Conservation (phyloP, 176 grass and related monocot species). For the Eleusine coracana region DNA sequence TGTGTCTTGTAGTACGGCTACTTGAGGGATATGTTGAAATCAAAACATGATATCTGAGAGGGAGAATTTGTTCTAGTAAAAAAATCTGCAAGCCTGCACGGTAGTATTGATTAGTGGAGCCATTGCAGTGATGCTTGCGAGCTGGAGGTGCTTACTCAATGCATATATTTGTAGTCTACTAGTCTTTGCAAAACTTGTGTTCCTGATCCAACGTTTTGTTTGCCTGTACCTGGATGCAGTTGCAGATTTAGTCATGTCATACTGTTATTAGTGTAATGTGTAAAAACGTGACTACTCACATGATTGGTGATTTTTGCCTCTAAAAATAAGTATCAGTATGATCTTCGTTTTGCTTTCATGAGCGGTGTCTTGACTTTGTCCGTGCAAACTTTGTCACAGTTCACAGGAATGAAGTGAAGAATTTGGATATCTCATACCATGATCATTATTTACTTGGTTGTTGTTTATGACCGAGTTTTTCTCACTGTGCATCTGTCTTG, state of each 20-base stretch:
- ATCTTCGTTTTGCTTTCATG: background rate
- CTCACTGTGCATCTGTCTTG: conserved; percentile 32
- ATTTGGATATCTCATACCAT: background rate
- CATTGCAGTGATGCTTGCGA: background rate
- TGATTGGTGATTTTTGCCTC: background rate
- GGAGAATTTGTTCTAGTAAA: background rate
- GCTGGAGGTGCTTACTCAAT: background rate
- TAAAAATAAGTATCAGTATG: background rate
- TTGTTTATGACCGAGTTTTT: conserved; percentile 9
- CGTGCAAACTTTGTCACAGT: background rate
- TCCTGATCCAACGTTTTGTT: background rate
- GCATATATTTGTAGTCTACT: background rate
- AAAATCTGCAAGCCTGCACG: background rate
- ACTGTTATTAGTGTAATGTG: background rate
- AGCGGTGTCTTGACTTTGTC: background rate
- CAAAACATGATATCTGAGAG: background rate
- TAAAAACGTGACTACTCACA: conserved; percentile 4
- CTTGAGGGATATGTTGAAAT: background rate
- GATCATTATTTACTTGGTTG: conserved; percentile 13
- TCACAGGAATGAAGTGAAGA: conserved; percentile 1
- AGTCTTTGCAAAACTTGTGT: background rate
- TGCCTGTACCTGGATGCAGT: background rate
- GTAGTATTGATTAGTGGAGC: conserved; percentile 3
- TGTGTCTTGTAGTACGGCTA: background rate
- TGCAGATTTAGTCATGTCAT: conserved; percentile 27